phyloP scores from a whole-genome alignment of 768 basidiomycete species.

The Podaxis carcinomalis region DNA sequence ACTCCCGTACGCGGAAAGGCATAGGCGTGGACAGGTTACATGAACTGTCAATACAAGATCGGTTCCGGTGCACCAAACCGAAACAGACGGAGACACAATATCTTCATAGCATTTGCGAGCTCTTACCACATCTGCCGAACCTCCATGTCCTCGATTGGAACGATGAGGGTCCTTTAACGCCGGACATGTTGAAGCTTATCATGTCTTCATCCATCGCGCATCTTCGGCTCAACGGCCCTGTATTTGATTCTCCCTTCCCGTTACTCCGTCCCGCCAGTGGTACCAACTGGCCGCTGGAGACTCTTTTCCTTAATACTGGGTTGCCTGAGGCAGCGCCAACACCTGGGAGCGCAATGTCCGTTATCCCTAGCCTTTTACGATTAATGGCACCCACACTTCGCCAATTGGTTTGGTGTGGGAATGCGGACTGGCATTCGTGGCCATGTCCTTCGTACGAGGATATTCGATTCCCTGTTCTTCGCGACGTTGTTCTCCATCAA shows the following conservation, averaged over 20 bases:
- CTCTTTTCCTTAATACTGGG: conserved; percentile 16
- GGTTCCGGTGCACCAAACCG: background rate
- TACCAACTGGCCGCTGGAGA: conserved; percentile 10
- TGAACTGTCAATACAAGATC: background rate
- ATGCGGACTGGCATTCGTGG: conserved; percentile 5
- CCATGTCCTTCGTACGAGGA: background rate
- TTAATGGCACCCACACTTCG: conserved; percentile 15
- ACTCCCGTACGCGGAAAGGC: conserved; percentile 2
- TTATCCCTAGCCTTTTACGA: conserved; percentile 12
- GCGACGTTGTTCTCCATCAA: conserved; percentile 17
- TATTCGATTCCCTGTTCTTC: conserved; percentile 17
- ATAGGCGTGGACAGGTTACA: background rate
- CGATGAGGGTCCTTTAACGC: conserved; percentile 10
- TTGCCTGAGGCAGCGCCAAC: background rate
- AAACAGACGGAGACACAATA: conserved; percentile 1
- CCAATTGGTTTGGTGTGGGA: conserved; percentile 19
- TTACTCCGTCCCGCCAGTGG: background rate
- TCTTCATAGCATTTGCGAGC: conserved; percentile 8
- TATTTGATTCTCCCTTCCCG: background rate
- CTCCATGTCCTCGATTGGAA: conserved; percentile 25
- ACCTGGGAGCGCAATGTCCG: background rate
- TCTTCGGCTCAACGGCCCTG: conserved; percentile 18
- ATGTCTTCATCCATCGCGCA: conserved; percentile 18
- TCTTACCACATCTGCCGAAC: conserved; percentile 20
- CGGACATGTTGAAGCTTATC: conserved; percentile 15